Evolutionary conservation across 768 basidiomycete species (phyloP), one percentile per base, ranked within the genome.

Genomic region (Mycena polygramma): DNA sequence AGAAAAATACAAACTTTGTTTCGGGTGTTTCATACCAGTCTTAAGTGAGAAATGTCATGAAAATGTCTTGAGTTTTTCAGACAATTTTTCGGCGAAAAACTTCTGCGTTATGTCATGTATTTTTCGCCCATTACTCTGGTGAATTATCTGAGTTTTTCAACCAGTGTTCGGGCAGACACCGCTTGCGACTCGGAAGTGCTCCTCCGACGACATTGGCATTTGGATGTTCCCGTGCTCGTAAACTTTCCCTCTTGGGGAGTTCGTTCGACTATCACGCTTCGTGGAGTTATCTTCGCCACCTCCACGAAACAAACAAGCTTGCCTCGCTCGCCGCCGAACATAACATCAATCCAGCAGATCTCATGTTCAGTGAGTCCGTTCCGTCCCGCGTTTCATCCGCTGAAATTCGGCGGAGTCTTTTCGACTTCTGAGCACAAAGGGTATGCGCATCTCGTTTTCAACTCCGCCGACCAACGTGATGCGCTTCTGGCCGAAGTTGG

Each of bases 241-340:
- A 19, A 37, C 48, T 65, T n/a, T 57, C 63, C 35, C 54, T 57
- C 20, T 39, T 65, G 63, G 63, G 63, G 1, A 19, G 49, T 48
- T 55, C 63, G 13, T 57, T 43, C 54, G 20, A 65, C 22, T 57
- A 57, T 20, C 2, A 65, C 7, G 35, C 5, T 24, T 13, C 54
- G 11, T 65, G 53, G 63, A 65, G 22, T 9, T 65, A 65, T 24
- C 54, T 65, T 57, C 53, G 63, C 9, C 53, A 39, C 15, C 22
- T 65, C 13, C 43, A 36, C 8, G 35, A 55, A 22, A 65, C 43
- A 15, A 54, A 54, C 22, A 54, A 65, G 26, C 63, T 65, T 48
- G 13, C 8, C 19, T 43, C 53, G 1, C 26, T 64, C 6, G 63
- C 63, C 5, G 15, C 26, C 2, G 30, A 45, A 26, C 53, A 57